Percentiles rank a stretch among this genome's conserved stretches.
Conservation (phyloP, 176 grass and related monocot species). For the Aegilops bicornis region DNA sequence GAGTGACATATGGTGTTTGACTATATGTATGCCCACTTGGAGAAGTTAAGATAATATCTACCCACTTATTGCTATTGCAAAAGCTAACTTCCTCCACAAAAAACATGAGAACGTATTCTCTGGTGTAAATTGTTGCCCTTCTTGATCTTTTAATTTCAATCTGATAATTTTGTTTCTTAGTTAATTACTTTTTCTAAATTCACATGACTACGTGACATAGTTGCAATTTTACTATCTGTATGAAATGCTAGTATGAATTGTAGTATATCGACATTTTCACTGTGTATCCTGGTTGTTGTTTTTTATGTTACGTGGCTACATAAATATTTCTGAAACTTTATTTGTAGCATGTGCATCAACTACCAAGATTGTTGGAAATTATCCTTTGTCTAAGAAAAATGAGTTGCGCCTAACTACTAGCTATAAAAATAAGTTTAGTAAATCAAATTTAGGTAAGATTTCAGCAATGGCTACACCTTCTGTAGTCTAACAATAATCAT, state of each 20-base stretch:
- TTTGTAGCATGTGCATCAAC: background rate
- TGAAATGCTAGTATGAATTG: background rate
- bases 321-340: background rate
- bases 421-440: background rate
- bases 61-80: background rate
- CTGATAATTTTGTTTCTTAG: background rate
- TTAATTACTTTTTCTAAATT: background rate
- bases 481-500: background rate
- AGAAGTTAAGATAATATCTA: conserved; percentile 34
- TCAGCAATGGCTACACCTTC: background rate
- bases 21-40: conserved; percentile 34
- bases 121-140: background rate
- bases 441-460: background rate
- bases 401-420: background rate
- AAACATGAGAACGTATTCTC: background rate
- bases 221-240: background rate
- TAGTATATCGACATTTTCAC: background rate
- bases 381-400: background rate
- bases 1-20: conserved; percentile 7
- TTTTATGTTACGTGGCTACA: background rate
- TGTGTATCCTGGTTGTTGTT: background rate
- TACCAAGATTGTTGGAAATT: background rate
- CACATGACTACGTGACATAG: background rate
- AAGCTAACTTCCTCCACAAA: background rate
- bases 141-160: background rate